phyloP scores from a whole-genome alignment of 2,329 filamentous ascomycete species.

The Botryosphaeria dothidea region DNA sequence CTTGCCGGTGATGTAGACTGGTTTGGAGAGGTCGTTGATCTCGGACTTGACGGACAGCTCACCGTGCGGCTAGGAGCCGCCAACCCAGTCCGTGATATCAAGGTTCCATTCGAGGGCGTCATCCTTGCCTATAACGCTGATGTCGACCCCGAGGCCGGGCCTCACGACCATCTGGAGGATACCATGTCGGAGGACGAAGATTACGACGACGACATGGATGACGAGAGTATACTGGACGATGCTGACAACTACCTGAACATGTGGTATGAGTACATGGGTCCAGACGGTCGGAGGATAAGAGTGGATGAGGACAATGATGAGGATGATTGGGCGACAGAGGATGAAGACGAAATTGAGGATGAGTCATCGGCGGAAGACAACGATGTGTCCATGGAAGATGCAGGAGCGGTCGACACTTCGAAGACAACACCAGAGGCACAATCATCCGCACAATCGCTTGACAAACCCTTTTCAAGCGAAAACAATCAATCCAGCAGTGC shows the following conservation, averaged over 20 bases:
- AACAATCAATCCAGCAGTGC: background rate
- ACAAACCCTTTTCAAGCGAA: background rate
- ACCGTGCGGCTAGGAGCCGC: slow-evolving; percentile 56
- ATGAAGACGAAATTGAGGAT: slow-evolving; percentile 30
- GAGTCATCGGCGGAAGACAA: slow-evolving; percentile 40
- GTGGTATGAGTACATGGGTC: slow-evolving; percentile 34
- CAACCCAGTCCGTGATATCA: slow-evolving; percentile 51
- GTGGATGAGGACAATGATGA: slow-evolving; percentile 34
- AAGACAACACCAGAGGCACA: slow-evolving; percentile 37
- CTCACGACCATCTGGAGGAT: slow-evolving; percentile 17
- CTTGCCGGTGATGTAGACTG: slow-evolving; percentile 42
- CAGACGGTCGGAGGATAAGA: slow-evolving; percentile 31
- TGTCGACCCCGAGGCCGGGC: slow-evolving; percentile 35
- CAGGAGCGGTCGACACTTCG: slow-evolving; percentile 31
- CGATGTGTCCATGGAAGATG: slow-evolving; percentile 35
- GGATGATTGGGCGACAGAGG: slow-evolving; percentile 31
- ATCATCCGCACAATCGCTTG: slow-evolving; percentile 26
- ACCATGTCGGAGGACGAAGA: slow-evolving; percentile 24
- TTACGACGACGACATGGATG: slow-evolving; percentile 22
- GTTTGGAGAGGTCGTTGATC: slow-evolving; percentile 59
- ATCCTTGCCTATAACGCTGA: slow-evolving; percentile 50
- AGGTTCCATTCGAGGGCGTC: slow-evolving; percentile 50
- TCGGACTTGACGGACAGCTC: slow-evolving; percentile 54
- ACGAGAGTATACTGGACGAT: slow-evolving; percentile 20
- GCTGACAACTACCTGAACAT: slow-evolving; percentile 23